Evolutionary conservation across 2,329 filamentous ascomycete genomes (phyloP).

Genomic region (Cordyceps tenuipes): DNA sequence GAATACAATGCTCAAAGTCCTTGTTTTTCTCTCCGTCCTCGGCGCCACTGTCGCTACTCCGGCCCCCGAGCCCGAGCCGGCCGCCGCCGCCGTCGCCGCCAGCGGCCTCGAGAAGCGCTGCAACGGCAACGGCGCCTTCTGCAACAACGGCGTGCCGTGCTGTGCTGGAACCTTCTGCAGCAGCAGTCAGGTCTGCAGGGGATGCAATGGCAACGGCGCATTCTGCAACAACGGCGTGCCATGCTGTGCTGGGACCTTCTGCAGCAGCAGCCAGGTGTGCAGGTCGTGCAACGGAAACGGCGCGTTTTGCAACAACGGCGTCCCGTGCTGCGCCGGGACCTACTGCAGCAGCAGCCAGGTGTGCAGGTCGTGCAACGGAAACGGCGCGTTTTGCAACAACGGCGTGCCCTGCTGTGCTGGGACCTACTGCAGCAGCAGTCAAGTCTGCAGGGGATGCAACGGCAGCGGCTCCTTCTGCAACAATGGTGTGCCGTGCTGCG

Average conservation of each 20-base stretch:
- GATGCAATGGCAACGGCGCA: neutral
- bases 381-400: conserved; percentile 1
- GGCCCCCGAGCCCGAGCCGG: no score
- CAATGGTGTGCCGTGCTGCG: conserved; percentile 4
- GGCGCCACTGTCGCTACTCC: no score
- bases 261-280: neutral
- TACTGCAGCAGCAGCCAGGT: neutral
- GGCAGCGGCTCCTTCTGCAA: neutral
- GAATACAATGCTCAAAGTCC: no score
- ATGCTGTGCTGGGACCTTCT: neutral
- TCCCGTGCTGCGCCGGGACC: neutral
- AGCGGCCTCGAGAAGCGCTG: no score
- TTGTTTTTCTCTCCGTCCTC: no score
- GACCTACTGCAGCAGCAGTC: neutral
- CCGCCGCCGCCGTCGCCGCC: no score
- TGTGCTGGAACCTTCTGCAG: neutral
- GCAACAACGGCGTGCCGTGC: conserved; percentile 2
- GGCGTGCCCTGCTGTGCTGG: conserved; percentile 2
- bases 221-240: conserved; percentile 6
- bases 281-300: neutral
- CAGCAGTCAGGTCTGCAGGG: neutral
- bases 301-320: neutral
- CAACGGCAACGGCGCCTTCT: neutral
- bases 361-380: neutral
- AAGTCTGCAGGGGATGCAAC: neutral